Percentiles rank a stretch among this genome's conserved stretches.
Conservation (phyloP, 139 green algal genomes). For the Coccomyxa sp. region DNA sequence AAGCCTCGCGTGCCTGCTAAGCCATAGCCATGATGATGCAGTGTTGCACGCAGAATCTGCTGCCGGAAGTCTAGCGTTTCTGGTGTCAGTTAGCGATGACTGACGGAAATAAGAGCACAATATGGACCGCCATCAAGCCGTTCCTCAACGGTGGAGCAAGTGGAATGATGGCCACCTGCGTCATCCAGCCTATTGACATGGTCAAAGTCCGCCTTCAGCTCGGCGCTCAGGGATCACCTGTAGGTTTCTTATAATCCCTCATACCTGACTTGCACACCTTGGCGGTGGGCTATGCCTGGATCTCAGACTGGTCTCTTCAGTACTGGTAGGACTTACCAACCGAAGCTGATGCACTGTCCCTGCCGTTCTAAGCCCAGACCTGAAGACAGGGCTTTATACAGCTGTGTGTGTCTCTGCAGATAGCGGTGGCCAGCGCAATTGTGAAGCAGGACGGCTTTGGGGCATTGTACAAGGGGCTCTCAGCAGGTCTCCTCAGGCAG, state of each 20-base stretch:
- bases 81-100: no score
- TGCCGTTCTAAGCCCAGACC: no score
- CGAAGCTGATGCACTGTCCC: no score
- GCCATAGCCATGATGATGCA: no score
- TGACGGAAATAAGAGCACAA: conserved; percentile 10
- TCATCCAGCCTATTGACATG: conserved; percentile 95
- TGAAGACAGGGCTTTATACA: background rate
- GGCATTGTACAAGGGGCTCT: conserved; percentile 91
- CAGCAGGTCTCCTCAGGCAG: conserved; percentile 93
- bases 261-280: no score
- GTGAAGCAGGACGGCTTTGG: conserved; percentile 62
- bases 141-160: conserved; percentile 93
- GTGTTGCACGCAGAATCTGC: no score
- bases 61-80: no score
- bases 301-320: no score
- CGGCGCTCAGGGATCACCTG: conserved; percentile 79
- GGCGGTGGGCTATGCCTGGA: no score
- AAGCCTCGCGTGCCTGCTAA: no score
- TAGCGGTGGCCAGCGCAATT: conserved; percentile 67
- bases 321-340: no score
- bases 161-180: conserved; percentile 78
- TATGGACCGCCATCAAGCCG: conserved; percentile 89
- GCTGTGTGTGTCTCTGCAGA: conserved; percentile 24
- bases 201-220: conserved; percentile 97
- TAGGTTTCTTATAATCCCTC: conserved; percentile 34